A percentile compares a stretch with the other conserved stretches of the same genome.
phyloP scores from a whole-genome alignment of 2,329 filamentous ascomycete genomes.

The Curvularia eragrostidis region DNA sequence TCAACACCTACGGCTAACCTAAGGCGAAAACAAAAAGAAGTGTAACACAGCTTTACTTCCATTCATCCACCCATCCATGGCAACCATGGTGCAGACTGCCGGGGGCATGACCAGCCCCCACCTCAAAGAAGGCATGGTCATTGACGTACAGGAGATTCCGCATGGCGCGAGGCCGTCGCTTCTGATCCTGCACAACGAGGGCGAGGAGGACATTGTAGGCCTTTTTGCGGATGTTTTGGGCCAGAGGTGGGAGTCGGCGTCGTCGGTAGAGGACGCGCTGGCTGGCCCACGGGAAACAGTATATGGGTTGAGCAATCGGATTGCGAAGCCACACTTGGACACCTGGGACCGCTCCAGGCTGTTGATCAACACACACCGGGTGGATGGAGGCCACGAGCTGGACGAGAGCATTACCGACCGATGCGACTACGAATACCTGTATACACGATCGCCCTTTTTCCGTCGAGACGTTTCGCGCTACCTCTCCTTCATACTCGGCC shows the following conservation, averaged over 20 bases:
- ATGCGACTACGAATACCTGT: conserved; percentile 88
- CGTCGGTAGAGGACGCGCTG: conserved; percentile 62
- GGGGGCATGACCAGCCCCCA: conserved; percentile 37
- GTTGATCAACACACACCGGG: conserved; percentile 77
- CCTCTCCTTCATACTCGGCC: conserved; percentile 78
- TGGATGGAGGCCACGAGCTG: conserved; percentile 68
- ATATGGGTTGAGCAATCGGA: conserved; percentile 67
- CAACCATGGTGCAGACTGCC: conserved; percentile 48
- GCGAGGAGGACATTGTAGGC: conserved; percentile 75
- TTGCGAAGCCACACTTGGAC: conserved; percentile 65
- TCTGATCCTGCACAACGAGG: conserved; percentile 69
- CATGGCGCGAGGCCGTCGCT: conserved; percentile 48
- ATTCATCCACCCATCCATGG: conserved; percentile 39
- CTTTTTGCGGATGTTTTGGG: conserved; percentile 81
- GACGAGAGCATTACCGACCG: conserved; percentile 68
- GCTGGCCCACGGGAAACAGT: conserved; percentile 68
- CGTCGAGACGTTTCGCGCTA: conserved; percentile 80
- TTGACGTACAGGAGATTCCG: conserved; percentile 47
- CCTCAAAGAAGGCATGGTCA: conserved; percentile 43
- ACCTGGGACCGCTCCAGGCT: conserved; percentile 66
- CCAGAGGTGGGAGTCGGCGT: conserved; percentile 69
- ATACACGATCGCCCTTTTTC: conserved; percentile 74
- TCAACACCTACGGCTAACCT: conserved; percentile 51
- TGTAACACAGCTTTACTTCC: conserved; percentile 24
- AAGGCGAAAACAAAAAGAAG: conserved; percentile 13